These are phyloP conservation scores for Ophiostoma pallidulum DNA, from an alignment of 2,329 filamentous ascomycete genomes.

Conservation along the genomic window DNA sequence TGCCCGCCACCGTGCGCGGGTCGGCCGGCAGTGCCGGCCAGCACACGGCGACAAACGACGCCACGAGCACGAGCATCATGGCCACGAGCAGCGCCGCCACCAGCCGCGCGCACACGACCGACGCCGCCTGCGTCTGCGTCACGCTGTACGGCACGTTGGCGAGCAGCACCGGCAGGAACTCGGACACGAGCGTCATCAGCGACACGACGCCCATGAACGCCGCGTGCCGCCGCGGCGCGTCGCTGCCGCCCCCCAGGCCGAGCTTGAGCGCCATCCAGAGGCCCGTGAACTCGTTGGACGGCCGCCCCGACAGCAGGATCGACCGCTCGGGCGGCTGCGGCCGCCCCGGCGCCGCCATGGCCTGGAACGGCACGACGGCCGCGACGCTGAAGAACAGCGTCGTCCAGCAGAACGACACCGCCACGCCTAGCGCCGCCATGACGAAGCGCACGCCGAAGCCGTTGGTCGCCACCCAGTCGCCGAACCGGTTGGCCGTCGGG, in stretches of 20 bases:
- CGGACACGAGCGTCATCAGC: conserved; percentile 35
- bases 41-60: conserved; percentile 28
- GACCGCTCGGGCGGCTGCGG: conserved; percentile 28
- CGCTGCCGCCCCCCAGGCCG: background rate
- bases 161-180: conserved; percentile 41
- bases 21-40: conserved; percentile 39
- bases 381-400: conserved; percentile 30
- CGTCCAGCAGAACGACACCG: conserved; percentile 32
- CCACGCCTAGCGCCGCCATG: conserved; percentile 32
- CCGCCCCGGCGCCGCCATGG: conserved; percentile 16
- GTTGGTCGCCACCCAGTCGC: conserved; percentile 30
- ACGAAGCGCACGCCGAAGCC: conserved; percentile 35
- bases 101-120: conserved; percentile 32
- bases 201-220: conserved; percentile 32
- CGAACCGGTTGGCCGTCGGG: conserved; percentile 18
- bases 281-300: conserved; percentile 37
- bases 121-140: conserved; percentile 30
- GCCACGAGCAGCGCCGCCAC: conserved; percentile 30
- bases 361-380: background rate
- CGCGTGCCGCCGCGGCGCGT: background rate
- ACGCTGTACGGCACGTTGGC: conserved; percentile 39
- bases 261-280: conserved; percentile 28
- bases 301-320: conserved; percentile 30
- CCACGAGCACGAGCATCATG: conserved; percentile 33
- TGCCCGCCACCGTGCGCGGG: conserved; percentile 36